Evolutionary conservation across 306 rosid genomes (phyloP).

Genomic region (Fragaria nilgerrensis): DNA sequence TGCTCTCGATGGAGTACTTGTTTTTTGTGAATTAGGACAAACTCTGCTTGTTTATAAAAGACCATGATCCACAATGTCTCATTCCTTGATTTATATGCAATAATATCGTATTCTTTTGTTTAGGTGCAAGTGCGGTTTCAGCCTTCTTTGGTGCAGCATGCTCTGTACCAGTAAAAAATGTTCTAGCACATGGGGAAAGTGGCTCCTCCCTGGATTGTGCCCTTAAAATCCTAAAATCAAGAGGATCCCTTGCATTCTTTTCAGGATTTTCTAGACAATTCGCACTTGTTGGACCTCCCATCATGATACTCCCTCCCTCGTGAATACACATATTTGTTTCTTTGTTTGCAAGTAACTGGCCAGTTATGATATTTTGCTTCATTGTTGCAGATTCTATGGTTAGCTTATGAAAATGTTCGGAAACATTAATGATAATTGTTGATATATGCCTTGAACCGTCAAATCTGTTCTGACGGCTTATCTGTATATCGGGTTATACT

Average conservation of each 20-base stretch:
- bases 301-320: slow-evolving; percentile 45
- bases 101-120: background rate
- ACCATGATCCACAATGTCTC: background rate
- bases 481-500: too few species aligned
- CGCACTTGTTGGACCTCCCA: slow-evolving; percentile 54
- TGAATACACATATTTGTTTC: background rate
- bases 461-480: too few species aligned
- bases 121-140: slow-evolving; percentile 67
- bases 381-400: slow-evolving; percentile 11
- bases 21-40: background rate
- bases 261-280: slow-evolving; percentile 66
- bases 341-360: background rate
- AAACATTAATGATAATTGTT: background rate
- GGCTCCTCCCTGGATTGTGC: slow-evolving; percentile 69
- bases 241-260: slow-evolving; percentile 61
- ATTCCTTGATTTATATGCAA: background rate
- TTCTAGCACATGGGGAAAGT: slow-evolving; percentile 49
- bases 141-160: slow-evolving; percentile 73
- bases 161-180: slow-evolving; percentile 64
- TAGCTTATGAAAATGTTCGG: slow-evolving; percentile 7
- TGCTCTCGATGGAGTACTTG: background rate
- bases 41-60: background rate
- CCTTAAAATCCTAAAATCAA: slow-evolving; percentile 49
- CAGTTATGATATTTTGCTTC: background rate
- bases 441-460: too few species aligned